Conservation (phyloP, 257 asterid genomes). For the Marsdenia floribunda region DNA sequence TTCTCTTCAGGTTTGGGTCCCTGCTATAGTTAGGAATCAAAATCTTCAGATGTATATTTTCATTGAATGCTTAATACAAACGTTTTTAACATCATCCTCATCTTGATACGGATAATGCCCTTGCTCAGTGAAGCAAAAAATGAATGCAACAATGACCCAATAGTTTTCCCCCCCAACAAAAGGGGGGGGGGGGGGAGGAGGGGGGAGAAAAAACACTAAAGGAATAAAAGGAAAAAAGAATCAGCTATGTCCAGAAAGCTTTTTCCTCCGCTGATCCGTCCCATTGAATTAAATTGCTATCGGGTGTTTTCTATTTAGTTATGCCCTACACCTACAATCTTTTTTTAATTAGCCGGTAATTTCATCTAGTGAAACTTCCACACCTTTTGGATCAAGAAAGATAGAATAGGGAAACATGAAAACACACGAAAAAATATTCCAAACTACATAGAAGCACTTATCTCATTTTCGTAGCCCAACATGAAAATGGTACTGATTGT, state of each 20-base stretch:
- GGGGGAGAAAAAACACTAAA: no score
- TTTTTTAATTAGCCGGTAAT: no score
- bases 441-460: not conserved
- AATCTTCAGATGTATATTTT: not conserved
- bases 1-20: slow-evolving; percentile 69
- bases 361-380: not conserved
- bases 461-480: not conserved
- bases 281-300: not conserved
- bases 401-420: not conserved
- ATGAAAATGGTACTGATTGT: not conserved
- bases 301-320: not conserved
- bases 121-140: no score
- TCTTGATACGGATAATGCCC: not conserved
- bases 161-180: no score
- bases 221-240: no score
- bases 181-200: no score
- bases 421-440: not conserved
- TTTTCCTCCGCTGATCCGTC: not conserved
- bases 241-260: no score
- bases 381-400: not conserved
- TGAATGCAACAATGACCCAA: not conserved
- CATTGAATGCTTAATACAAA: not conserved
- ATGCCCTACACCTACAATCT: not conserved
- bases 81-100: no score
- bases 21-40: slow-evolving; percentile 28